Conservation (phyloP, 2,329 filamentous ascomycete species). For the Acephala macrosclerotiorum region DNA sequence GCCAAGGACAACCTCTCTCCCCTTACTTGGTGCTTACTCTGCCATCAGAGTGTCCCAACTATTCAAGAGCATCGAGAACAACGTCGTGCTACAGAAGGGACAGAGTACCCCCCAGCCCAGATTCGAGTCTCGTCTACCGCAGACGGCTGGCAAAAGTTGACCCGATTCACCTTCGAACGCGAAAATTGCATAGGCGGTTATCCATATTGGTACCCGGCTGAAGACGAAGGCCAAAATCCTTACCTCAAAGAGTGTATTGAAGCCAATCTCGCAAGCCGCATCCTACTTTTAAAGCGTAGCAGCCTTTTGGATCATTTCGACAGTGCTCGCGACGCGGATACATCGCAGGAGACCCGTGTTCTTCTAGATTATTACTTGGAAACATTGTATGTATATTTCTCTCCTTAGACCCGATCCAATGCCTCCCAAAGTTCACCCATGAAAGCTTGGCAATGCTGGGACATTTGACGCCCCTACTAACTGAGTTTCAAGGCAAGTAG, state of each 20-base stretch:
- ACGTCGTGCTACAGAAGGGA: neutral
- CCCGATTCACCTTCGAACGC: neutral
- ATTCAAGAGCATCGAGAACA: neutral
- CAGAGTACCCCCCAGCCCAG: neutral
- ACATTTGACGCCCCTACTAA: no score
- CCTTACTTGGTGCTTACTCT: neutral
- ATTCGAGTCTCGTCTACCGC: neutral
- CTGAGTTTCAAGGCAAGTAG: neutral
- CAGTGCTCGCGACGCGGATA: neutral
- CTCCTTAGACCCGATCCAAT: neutral
- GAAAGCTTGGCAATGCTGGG: no score
- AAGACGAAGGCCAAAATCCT: neutral
- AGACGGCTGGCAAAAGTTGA: neutral
- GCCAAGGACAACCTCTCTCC: neutral
- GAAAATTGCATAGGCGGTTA: neutral
- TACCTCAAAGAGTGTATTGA: neutral
- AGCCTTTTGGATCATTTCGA: neutral
- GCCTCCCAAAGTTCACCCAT: no score
- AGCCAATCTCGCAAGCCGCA: neutral
- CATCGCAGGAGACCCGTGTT: neutral
- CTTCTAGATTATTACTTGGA: neutral
- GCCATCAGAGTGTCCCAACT: neutral
- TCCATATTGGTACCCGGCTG: neutral
- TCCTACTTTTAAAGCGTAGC: neutral
- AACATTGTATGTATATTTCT: neutral